Evolutionary conservation across 169 alveolate species (phyloP), one percentile per base, ranked within the genome.

Genomic region (Toxoplasma gondii): DNA sequence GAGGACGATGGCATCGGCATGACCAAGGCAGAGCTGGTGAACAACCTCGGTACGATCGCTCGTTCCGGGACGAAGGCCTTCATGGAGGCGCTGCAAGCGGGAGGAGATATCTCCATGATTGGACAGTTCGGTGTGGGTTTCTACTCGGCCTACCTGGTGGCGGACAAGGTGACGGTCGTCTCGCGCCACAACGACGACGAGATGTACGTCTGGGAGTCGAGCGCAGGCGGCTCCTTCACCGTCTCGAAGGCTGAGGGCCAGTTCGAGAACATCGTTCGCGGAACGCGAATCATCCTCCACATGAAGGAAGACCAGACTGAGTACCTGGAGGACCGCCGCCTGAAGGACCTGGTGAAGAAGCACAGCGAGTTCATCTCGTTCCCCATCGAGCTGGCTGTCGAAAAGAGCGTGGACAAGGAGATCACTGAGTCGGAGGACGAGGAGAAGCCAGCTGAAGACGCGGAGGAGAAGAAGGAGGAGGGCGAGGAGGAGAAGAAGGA

Each of bases 81-180:
- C 98, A 99, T 99, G 99, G 99, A 99, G 97, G 99, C 99, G 54
- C 96, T 99, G 86, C 98, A 98, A 81, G 99, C 99, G 58, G 99
- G 99, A 44, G 99, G 99, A 43, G 99, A 99, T 95, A 98, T 99
- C 94, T 97, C 99, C 93, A 98, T 99, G 99, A 99, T 99, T 94
- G 99, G 99, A 43, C 99, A 99, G 98, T 99, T 99, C 94, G 99
- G 99, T 97, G 99, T 99, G 64, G 99, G 99, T 94, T 99, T 99
- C 97, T 99, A 99, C 97, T 98, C 99, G n/a, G 99, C 99, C 44
- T 99, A 99, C 97, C 98, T 99, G 88, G 99, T 99, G 38, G 99
- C 99, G 44, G 99, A 99, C 96, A 99, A 98, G 97, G 99, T 99
- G 64, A 97, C 98, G 5, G 99, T 99, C 69, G 97, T 99, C 67